Base-by-base conservation (phyloP, 495 filamentous ascomycete genomes). In the Aspergillus conjunctus region DNA sequence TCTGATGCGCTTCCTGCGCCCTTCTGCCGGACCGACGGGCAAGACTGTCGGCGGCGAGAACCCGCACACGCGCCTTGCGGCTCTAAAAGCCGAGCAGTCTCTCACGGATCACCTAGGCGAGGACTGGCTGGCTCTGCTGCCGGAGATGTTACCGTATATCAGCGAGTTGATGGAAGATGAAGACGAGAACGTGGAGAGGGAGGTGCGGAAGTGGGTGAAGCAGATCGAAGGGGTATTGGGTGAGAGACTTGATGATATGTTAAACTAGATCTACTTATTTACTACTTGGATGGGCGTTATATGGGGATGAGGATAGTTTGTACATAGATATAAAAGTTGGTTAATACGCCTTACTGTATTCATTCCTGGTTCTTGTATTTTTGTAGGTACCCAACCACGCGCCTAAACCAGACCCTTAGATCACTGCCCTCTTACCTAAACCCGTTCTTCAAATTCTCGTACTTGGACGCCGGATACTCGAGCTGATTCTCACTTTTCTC, bases 161-260 rank as follows among this genome's bases (percentile, higher is more conserved):
- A 93, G 89, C 61, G 94, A 98, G 74, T 68, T 95, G 62, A 89
- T 94, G 79, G 95, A 98, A 72, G 94, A 98, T 72, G 94, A 96
- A 63, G 91, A 97, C 63, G 93, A 97, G 74, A 78, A 73, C 22
- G 93, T 98, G 41, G 94, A 97, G 80, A 77, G 86, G 64, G 93
- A 97, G 78, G 90, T 91, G 9, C 80, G 89, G 68, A 82, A 85
- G 57, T 94, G 93, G 91, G 90, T 97, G 61, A 85, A 87, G 73
- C 83, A 81, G 72, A 93, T 98, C 66, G 94, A 98, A 74, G 83
- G 81, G 53, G 87, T 93, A 32, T 73, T 97, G 48, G 94, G 94
- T 9, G 91, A 96, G 79, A 89, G 86, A 55, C 74, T 98, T 67
- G 90, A 93, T 72, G 84, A 87, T 62, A 97, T 96, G 92, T 82